Evolutionary conservation across 2,329 filamentous ascomycete species (phyloP), one percentile per base, ranked within the genome.

Genomic region (Zymoseptoria brevis): DNA sequence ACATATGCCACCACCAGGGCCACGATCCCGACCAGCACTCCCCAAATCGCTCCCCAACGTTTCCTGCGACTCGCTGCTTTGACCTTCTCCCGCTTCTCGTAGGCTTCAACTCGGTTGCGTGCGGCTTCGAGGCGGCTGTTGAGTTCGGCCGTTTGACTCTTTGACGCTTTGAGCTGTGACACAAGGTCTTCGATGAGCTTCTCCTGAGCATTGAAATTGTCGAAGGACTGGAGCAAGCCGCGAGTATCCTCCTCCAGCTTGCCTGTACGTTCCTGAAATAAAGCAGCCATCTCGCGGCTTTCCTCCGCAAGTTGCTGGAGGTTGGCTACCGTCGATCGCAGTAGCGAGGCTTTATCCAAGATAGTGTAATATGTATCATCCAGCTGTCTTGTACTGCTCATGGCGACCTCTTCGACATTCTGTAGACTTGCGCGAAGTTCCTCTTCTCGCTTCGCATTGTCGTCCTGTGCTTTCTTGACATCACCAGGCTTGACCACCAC

Each of bases 361-460:
- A 91, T 81, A 0, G 83, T 82, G 64, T 88, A 88, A 74, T 91
- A 92, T 2, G 86, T 86, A 60, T 87, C 83, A 71, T 92, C 88
- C 50, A 93, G 81, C 35, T 81, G 81, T 61, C 81, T 79, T 16
- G 85, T 88, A 22, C 57, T 83, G 79, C 21, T 87, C 87, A 70
- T 85, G 80, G 30, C 80, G 75, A 65, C 80, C 80, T 71, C 69
- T 57, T 72, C 69, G 9, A 91, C 77, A 54, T 64, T 65, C 55
- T 75, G 73, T 8, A 80, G 67, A 21, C 75, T 73, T 19, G 66
- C 59, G 6, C 73, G 71, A 8, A 80, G 70, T 55, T 78, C 73
- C 53, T 66, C 68, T 67, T 67, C 70, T 68, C 77, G 71, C 65
- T 68, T 75, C 69, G 57, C 74, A 67, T 72, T 72, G 64, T 67